These are phyloP conservation scores for Penicillium sp. DNA, from an alignment of 2,329 filamentous ascomycete genomes.

Conservation along the genomic window DNA sequence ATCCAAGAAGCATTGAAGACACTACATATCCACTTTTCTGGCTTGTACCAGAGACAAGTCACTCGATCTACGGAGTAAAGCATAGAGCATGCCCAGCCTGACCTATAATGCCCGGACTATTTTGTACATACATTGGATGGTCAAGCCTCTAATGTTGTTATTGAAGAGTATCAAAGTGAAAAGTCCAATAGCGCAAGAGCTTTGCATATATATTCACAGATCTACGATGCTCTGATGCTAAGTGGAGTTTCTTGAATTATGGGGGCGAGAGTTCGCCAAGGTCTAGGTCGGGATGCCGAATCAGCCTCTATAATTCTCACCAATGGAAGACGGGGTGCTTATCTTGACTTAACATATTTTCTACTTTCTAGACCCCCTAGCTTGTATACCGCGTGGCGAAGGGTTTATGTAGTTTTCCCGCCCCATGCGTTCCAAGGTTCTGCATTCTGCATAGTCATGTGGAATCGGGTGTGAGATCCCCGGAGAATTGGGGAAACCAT, in stretches of 20 bases:
- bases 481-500: neutral
- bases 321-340: slow-evolving; percentile 27
- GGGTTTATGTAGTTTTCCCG: neutral
- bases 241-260: neutral
- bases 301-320: slow-evolving; percentile 10
- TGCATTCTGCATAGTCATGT: slow-evolving; percentile 2
- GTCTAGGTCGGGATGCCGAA: slow-evolving; percentile 25
- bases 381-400: slow-evolving; percentile 13
- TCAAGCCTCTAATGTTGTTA: neutral
- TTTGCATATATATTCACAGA: neutral
- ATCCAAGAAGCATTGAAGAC: neutral
- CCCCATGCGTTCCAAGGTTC: slow-evolving; percentile 16
- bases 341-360: slow-evolving; percentile 22
- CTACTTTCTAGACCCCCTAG: neutral
- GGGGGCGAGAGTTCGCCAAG: slow-evolving; percentile 5
- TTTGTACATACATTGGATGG: neutral
- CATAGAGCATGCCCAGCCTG: neutral
- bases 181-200: neutral
- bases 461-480: slow-evolving; percentile 1
- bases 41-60: neutral
- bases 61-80: neutral
- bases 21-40: neutral
- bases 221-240: neutral
- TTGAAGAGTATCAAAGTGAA: neutral
- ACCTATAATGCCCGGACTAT: neutral